phyloP scores from a whole-genome alignment of 495 filamentous ascomycete genomes.

The Acidiella bohemica region DNA sequence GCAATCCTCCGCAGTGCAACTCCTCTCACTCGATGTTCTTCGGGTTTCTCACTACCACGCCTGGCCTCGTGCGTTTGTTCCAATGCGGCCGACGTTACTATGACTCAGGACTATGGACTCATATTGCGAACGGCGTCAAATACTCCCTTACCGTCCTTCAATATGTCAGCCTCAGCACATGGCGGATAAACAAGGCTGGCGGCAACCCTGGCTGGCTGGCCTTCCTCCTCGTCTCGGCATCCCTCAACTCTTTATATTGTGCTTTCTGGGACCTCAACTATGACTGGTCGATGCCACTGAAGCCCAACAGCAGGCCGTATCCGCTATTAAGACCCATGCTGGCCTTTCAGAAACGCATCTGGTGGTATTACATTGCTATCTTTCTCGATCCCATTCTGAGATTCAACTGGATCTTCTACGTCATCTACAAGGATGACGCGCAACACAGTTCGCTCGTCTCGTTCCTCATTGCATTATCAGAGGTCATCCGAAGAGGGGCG shows the following conservation, averaged over 20 bases:
- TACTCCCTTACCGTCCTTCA: slow-evolving; percentile 62
- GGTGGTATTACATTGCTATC: slow-evolving; percentile 71
- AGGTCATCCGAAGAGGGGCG: slow-evolving; percentile 68
- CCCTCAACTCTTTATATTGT: slow-evolving; percentile 68
- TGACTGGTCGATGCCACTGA: slow-evolving; percentile 49
- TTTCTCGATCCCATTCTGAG: slow-evolving; percentile 73
- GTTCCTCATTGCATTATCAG: slow-evolving; percentile 61
- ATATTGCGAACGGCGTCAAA: slow-evolving; percentile 85
- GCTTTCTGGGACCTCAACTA: slow-evolving; percentile 94
- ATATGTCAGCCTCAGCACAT: slow-evolving; percentile 13
- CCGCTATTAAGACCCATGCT: slow-evolving; percentile 66
- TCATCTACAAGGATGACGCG: slow-evolving; percentile 59
- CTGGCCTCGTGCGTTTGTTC: slow-evolving; percentile 73
- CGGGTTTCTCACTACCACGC: slow-evolving; percentile 75
- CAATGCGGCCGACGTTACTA: slow-evolving; percentile 84
- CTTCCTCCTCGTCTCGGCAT: slow-evolving; percentile 67
- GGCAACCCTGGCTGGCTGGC: slow-evolving; percentile 43
- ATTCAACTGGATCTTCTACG: slow-evolving; percentile 92
- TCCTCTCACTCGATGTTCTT: slow-evolving; percentile 70
- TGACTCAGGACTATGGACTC: slow-evolving; percentile 80
- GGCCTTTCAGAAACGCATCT: slow-evolving; percentile 44
- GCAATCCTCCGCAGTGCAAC: slow-evolving; percentile 59
- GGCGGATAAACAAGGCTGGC: slow-evolving; percentile 48
- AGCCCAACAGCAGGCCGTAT: slow-evolving; percentile 22
- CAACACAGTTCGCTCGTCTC: slow-evolving; percentile 70